A percentile compares a stretch with the other conserved stretches of the same genome.
These are phyloP conservation scores for Poterioochromonas sp. DNA, from an alignment of 352 stramenopile genomes.

Conservation along the genomic window DNA sequence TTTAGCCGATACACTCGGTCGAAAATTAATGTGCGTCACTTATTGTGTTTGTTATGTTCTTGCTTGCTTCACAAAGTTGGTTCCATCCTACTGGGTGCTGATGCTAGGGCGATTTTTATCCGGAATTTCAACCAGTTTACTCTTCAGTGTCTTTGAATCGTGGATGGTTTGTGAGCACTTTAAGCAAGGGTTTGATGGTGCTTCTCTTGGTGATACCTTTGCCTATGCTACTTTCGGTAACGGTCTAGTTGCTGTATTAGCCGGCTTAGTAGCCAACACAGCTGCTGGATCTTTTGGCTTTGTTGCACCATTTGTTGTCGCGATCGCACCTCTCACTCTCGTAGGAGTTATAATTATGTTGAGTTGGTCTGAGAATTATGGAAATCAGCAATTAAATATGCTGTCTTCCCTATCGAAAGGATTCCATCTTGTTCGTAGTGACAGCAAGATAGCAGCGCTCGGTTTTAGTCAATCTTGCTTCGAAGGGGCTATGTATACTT, in stretches of 20 bases:
- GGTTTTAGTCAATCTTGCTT: conserved; percentile 45
- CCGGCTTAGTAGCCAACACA: conserved; percentile 76
- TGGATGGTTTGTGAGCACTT: conserved; percentile 87
- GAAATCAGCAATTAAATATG: conserved; percentile 39
- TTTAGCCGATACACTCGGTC: conserved; percentile 71
- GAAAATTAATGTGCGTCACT: conserved; percentile 66
- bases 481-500: conserved; percentile 67
- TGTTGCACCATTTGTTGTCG: conserved; percentile 62
- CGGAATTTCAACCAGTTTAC: conserved; percentile 82
- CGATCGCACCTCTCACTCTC: conserved; percentile 49
- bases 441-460: conserved; percentile 38
- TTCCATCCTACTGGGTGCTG: conserved; percentile 74
- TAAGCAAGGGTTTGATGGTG: conserved; percentile 26
- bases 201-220: conserved; percentile 39
- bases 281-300: conserved; percentile 57
- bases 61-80: conserved; percentile 66
- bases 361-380: conserved; percentile 66
- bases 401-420: conserved; percentile 8
- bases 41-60: conserved; percentile 70
- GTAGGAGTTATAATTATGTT: conserved; percentile 47
- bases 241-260: conserved; percentile 78
- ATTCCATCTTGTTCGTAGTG: conserved; percentile 28
- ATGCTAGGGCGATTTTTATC: conserved; percentile 80
- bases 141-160: conserved; percentile 91
- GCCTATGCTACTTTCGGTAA: conserved; percentile 67